These are phyloP conservation scores for Ascochyta rabiei DNA, from an alignment of 2,329 filamentous ascomycete species.

Conservation along the genomic window DNA sequence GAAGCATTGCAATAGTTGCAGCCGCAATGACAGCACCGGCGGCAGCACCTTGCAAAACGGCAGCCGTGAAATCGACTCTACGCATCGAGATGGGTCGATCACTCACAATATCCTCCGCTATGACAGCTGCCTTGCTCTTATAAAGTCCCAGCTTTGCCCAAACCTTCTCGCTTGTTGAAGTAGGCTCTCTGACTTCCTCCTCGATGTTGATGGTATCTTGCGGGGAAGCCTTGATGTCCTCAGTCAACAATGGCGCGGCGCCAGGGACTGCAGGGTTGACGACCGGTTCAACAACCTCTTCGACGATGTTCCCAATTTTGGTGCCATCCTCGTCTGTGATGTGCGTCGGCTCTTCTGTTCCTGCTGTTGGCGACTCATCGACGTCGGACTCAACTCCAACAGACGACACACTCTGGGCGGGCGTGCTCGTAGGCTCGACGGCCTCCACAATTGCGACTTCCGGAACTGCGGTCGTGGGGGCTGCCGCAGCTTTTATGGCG, in stretches of 20 bases:
- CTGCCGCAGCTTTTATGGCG: neutral
- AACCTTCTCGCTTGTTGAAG: slow-evolving; percentile 14
- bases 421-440: slow-evolving; percentile 19
- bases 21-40: slow-evolving; percentile 48
- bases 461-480: slow-evolving; percentile 13
- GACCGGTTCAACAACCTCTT: slow-evolving; percentile 9
- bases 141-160: slow-evolving; percentile 21
- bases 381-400: slow-evolving; percentile 1
- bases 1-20: slow-evolving; percentile 32
- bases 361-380: slow-evolving; percentile 13
- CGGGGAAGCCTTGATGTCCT: slow-evolving; percentile 1
- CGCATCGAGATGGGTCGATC: slow-evolving; percentile 53
- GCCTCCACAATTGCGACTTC: slow-evolving; percentile 30
- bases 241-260: slow-evolving; percentile 3
- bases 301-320: slow-evolving; percentile 3
- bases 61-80: slow-evolving; percentile 54
- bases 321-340: slow-evolving; percentile 7
- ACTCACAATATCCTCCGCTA: slow-evolving; percentile 49
- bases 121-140: slow-evolving; percentile 28
- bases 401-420: neutral
- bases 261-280: slow-evolving; percentile 19
- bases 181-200: slow-evolving; percentile 13
- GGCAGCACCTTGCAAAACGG: slow-evolving; percentile 53
- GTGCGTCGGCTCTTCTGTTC: slow-evolving; percentile 18
- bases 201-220: slow-evolving; percentile 26